Conservation (phyloP, 805 yeast genomes). For the Diddensiella santjacobensis region DNA sequence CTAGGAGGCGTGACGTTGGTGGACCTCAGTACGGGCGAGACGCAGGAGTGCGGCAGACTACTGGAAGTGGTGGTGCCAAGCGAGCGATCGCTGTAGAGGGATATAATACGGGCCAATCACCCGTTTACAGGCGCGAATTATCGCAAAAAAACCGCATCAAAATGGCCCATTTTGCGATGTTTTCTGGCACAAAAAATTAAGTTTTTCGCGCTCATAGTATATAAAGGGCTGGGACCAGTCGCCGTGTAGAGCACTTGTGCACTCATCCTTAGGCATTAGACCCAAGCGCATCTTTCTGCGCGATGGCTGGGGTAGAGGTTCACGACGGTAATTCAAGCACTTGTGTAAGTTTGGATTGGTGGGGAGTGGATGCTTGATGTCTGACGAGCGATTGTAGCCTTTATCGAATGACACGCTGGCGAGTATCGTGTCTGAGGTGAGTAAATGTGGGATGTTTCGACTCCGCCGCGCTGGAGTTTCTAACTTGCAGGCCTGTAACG, state of each 20-base stretch:
- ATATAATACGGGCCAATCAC: neutral
- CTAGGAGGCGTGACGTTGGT: conserved; percentile 62
- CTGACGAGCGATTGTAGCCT: neutral
- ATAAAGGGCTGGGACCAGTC: conserved; percentile 1
- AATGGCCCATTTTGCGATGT: no score
- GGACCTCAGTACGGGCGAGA: conserved; percentile 62
- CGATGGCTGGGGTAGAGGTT: conserved; percentile 2
- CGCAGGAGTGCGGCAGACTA: conserved; percentile 64
- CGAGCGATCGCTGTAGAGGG: neutral
- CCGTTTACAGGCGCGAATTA: neutral
- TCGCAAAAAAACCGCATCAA: neutral
- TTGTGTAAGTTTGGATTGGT: neutral
- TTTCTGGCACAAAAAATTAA: no score
- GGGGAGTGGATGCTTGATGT: neutral
- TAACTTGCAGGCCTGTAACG: conserved; percentile 3
- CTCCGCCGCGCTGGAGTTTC: neutral
- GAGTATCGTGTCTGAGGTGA: neutral
- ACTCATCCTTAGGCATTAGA: neutral
- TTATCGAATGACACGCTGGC: neutral
- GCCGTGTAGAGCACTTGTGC: neutral
- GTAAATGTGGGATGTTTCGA: neutral
- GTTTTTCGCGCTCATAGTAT: neutral
- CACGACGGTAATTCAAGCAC: neutral
- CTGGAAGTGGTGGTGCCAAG: conserved; percentile 54
- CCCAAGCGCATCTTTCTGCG: neutral